Evolutionary conservation across 2,329 filamentous ascomycete genomes (phyloP).

Genomic region (Cladosporium oxysporum): DNA sequence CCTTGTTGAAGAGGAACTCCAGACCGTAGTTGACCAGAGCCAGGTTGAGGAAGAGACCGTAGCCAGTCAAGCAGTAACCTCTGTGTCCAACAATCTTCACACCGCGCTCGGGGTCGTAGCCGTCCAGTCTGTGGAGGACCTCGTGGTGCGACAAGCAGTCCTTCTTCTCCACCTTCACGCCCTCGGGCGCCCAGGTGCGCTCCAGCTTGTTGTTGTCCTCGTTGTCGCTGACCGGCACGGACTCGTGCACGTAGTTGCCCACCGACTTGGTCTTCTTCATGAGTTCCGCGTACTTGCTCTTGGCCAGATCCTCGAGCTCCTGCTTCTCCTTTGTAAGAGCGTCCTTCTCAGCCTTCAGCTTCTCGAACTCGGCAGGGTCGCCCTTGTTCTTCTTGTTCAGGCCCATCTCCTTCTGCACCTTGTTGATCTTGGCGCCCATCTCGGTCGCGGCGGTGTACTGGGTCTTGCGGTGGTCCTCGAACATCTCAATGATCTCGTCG

Average conservation of each 20-base stretch:
- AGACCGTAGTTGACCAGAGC: constrained; percentile 94
- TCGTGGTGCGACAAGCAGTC: constrained; percentile 89
- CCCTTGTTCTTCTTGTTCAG: constrained; percentile 94
- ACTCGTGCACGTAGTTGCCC: constrained; percentile 88
- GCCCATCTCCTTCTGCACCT: constrained; percentile 84
- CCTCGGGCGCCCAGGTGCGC: constrained; percentile 78
- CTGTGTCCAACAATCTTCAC: constrained; percentile 93
- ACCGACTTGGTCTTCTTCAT: constrained; percentile 79
- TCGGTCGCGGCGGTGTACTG: constrained; percentile 64
- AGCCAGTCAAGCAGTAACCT: constrained; percentile 87
- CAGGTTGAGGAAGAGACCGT: constrained; percentile 88
- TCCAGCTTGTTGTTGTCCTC: constrained; percentile 80
- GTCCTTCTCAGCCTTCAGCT: constrained; percentile 75
- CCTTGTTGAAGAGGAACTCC: constrained; percentile 79
- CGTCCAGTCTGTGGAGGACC: constrained; percentile 81
- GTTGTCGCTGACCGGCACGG: constrained; percentile 78
- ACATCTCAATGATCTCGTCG: constrained; percentile 85
- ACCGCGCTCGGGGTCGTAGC: constrained; percentile 89
- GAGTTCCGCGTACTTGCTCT: constrained; percentile 72
- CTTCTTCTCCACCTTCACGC: constrained; percentile 71
- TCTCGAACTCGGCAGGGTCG: constrained; percentile 76
- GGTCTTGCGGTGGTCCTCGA: constrained; percentile 77
- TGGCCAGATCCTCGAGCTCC: constrained; percentile 70
- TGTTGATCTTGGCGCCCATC: constrained; percentile 82
- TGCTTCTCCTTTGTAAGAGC: constrained; percentile 82